Conservation (phyloP, 1,139 yeast species). For the Insectozyma bohioensis region DNA sequence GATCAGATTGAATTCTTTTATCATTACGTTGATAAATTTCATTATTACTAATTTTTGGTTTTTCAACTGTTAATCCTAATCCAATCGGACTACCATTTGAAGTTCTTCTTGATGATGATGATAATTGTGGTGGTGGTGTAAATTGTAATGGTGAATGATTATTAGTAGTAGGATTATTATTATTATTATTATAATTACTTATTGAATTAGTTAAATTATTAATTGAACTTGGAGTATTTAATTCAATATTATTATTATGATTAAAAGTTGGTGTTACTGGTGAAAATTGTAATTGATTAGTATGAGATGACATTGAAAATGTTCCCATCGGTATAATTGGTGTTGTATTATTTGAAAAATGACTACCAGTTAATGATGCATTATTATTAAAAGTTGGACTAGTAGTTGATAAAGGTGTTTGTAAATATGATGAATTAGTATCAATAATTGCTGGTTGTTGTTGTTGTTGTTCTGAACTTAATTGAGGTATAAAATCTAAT, state of each 20-base stretch:
- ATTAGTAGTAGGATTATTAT: conserved; percentile 6
- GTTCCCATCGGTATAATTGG: conserved; percentile 9
- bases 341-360: conserved; percentile 10
- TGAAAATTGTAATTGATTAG: conserved; percentile 7
- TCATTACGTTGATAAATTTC: conserved; percentile 1
- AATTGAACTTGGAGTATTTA: not conserved
- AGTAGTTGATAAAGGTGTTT: conserved; percentile 11
- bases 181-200: no score
- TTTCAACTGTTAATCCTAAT: conserved; percentile 2
- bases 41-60: no score
- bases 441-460: conserved; percentile 2
- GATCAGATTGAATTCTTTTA: conserved; percentile 7
- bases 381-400: conserved; percentile 11
- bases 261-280: conserved; percentile 13
- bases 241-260: not conserved
- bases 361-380: conserved; percentile 4
- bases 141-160: conserved; percentile 10
- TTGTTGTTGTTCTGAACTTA: conserved; percentile 3
- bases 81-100: no score
- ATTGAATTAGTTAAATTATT: not conserved
- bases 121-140: conserved; percentile 8
- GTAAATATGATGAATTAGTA: conserved; percentile 3
- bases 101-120: conserved; percentile 3
- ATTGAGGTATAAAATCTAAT: conserved; percentile 8
- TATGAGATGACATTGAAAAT: conserved; percentile 4